Percentiles rank a stretch among this genome's conserved stretches.
Conservation (phyloP, 768 basidiomycete species). For the Rhodotorula diobovata region DNA sequence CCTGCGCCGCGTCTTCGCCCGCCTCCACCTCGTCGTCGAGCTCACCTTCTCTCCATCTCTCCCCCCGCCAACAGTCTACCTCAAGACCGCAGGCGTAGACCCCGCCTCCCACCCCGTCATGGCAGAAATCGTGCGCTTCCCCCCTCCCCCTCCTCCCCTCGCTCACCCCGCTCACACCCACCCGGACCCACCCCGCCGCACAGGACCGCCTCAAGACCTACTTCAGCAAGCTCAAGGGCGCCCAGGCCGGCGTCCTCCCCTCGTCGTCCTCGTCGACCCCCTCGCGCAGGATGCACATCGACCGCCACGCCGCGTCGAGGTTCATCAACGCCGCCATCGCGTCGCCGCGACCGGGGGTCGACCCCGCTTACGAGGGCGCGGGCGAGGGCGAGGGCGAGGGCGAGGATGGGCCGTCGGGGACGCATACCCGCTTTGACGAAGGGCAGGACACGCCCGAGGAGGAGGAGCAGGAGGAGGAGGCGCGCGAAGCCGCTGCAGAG, state of each 20-base stretch:
- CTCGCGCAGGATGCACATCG: constrained; percentile 52
- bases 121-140: constrained; percentile 56
- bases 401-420: constrained; percentile 13
- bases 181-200: too few relatives aligned
- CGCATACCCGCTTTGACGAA: constrained; percentile 27
- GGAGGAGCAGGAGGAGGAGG: neutral
- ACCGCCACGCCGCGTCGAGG: constrained; percentile 71
- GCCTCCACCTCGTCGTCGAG: neutral
- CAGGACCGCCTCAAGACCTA: constrained; percentile 70
- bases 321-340: constrained; percentile 61
- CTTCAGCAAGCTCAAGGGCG: constrained; percentile 73
- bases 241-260: constrained; percentile 58
- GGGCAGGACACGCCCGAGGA: constrained; percentile 49
- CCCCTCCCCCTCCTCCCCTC: constrained; percentile 30
- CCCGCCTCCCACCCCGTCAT: constrained; percentile 73
- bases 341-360: constrained; percentile 6
- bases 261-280: constrained; percentile 51
- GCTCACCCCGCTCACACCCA: neutral
- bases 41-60: too few relatives aligned
- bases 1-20: neutral
- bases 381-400: constrained; percentile 5
- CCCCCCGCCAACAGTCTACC: constrained; percentile 76
- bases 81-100: constrained; percentile 73
- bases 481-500: constrained; percentile 49
- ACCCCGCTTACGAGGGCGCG: constrained; percentile 19